Evolutionary conservation across 1,139 yeast genomes (phyloP).

Genomic region (Suhomyces taliae): DNA sequence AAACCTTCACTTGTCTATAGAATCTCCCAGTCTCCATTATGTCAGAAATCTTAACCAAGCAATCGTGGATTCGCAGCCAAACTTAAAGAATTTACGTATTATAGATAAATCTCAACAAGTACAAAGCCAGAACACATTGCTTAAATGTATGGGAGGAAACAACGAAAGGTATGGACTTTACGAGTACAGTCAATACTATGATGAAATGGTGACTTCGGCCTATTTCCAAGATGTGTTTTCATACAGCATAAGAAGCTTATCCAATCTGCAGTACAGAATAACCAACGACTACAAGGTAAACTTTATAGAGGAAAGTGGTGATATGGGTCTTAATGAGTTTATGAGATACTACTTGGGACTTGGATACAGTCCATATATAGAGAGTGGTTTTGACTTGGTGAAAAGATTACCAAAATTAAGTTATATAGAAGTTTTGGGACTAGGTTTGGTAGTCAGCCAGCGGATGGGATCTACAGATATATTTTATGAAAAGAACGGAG

Average conservation of each 20-base stretch:
- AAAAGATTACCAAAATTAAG: conserved; percentile 2
- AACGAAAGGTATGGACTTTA: conserved; percentile 12
- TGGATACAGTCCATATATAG: conserved; percentile 15
- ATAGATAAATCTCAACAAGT: conserved; percentile 14
- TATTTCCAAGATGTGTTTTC: conserved; percentile 9
- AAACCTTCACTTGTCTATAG: conserved; percentile 16
- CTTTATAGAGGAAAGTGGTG: conserved; percentile 11
- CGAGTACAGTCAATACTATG: conserved; percentile 19
- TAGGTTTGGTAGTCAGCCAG: background rate
- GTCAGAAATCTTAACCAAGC: conserved; percentile 11
- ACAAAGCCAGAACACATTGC: conserved; percentile 11
- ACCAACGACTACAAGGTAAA: conserved; percentile 15
- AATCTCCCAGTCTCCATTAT: conserved; percentile 14
- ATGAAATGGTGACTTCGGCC: conserved; percentile 11
- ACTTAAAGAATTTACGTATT: conserved; percentile 12
- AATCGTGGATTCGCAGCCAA: conserved; percentile 12
- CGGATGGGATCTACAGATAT: background rate
- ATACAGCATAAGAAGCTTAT: conserved; percentile 8
- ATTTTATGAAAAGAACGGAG: conserved; percentile 1
- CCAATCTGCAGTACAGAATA: background rate
- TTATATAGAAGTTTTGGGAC: conserved; percentile 6
- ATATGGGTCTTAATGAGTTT: conserved; percentile 13
- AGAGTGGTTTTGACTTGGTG: conserved; percentile 11
- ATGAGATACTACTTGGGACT: conserved; percentile 13
- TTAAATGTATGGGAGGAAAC: conserved; percentile 15